phyloP scores from a whole-genome alignment of 2,329 filamentous ascomycete species.

The Berkeleyomyces basicola region DNA sequence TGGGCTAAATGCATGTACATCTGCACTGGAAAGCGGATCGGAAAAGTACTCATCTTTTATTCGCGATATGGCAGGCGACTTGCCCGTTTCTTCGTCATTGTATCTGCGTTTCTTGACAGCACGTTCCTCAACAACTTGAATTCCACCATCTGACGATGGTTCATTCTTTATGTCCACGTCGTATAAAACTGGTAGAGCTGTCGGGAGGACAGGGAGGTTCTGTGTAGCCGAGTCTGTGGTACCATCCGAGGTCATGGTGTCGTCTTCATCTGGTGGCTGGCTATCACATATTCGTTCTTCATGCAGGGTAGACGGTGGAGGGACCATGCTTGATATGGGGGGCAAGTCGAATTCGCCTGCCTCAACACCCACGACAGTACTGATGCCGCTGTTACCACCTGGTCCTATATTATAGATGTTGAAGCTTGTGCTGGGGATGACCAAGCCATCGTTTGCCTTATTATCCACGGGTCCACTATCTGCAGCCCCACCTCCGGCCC shows the following conservation, averaged over 20 bases:
- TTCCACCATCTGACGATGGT: constrained; percentile 17
- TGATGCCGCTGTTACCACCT: background rate
- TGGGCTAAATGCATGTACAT: constrained; percentile 1
- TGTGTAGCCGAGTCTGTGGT: background rate
- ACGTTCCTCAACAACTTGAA: constrained; percentile 4
- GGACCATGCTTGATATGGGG: background rate
- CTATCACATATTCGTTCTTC: constrained; percentile 11
- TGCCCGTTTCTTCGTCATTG: background rate
- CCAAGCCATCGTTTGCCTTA: constrained; percentile 8
- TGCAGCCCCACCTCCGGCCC: background rate
- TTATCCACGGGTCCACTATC: background rate
- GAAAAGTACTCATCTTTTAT: constrained; percentile 9
- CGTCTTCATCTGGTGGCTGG: constrained; percentile 7
- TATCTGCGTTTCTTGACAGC: constrained; percentile 6
- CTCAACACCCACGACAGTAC: background rate
- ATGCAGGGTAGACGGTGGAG: background rate
- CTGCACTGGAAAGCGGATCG: background rate
- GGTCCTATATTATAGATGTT: background rate
- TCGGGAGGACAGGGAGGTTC: background rate
- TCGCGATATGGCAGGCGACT: background rate
- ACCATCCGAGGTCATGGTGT: background rate
- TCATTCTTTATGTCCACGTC: constrained; percentile 29
- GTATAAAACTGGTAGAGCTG: background rate
- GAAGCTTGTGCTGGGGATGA: constrained; percentile 4
- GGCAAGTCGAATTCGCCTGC: background rate